Percentiles rank a stretch among this genome's conserved stretches.
phyloP scores from a whole-genome alignment of 371 early-diverging fungal genomes.

The Coemansia sp. region DNA sequence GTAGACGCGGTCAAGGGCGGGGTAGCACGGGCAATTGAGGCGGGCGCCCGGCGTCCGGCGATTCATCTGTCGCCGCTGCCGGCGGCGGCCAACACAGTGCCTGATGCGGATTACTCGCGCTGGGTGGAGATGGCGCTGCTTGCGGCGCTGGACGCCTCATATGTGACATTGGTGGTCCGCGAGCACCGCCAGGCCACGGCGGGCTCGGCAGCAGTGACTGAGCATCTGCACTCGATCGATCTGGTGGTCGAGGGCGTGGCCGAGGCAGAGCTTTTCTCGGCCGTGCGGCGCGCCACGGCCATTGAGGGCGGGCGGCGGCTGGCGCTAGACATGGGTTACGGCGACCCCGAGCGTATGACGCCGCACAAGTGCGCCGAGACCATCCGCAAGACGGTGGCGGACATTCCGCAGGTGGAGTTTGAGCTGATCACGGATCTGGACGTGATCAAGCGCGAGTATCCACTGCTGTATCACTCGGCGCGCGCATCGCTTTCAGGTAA shows the following conservation, averaged over 20 bases:
- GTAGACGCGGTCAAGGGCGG: slow-evolving; percentile 65
- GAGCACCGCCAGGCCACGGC: slow-evolving; percentile 56
- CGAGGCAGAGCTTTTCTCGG: slow-evolving; percentile 32
- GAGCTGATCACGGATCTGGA: slow-evolving; percentile 67
- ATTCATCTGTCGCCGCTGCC: slow-evolving; percentile 64
- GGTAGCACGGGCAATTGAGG: slow-evolving; percentile 63
- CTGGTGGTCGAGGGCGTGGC: slow-evolving; percentile 49
- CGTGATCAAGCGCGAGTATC: slow-evolving; percentile 73
- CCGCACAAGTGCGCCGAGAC: slow-evolving; percentile 74
- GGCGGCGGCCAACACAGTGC: slow-evolving; percentile 13
- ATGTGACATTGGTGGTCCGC: slow-evolving; percentile 80
- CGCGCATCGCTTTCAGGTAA: slow-evolving; percentile 74
- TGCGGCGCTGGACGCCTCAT: slow-evolving; percentile 69
- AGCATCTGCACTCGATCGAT: slow-evolving; percentile 58
- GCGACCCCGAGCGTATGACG: slow-evolving; percentile 86
- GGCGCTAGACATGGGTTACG: slow-evolving; percentile 76
- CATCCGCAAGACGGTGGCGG: slow-evolving; percentile 59
- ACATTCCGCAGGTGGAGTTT: slow-evolving; percentile 58
- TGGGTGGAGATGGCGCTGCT: slow-evolving; percentile 74
- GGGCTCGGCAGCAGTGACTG: slow-evolving; percentile 46
- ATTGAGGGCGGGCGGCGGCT: slow-evolving; percentile 77
- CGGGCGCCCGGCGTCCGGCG: slow-evolving; percentile 61
- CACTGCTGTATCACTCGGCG: slow-evolving; percentile 79
- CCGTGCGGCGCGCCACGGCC: slow-evolving; percentile 59
- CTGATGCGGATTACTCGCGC: slow-evolving; percentile 60